A percentile compares a stretch with the other conserved stretches of the same genome.
Evolutionary conservation across 257 asterid species (phyloP).

Genomic region (Solanum tarijense): DNA sequence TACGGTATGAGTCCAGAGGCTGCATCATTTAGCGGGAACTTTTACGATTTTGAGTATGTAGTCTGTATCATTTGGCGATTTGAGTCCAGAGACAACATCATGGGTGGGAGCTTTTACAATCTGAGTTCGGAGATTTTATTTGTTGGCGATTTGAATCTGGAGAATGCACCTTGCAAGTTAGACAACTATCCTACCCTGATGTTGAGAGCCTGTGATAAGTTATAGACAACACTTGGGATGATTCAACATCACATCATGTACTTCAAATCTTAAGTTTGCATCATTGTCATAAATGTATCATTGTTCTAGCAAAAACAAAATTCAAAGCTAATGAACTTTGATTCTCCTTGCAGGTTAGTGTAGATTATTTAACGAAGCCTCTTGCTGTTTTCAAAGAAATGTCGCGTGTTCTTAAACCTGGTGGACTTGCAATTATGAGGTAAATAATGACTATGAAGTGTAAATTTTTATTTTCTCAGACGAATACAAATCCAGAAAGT

Average conservation of each 20-base stretch:
- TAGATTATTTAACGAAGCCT: constrained; percentile 88
- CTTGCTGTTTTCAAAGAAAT: constrained; percentile 83
- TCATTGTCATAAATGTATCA: neutral
- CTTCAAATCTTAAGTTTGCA: neutral
- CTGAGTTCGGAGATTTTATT: neutral
- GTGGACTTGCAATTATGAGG: constrained; percentile 86
- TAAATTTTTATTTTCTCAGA: neutral
- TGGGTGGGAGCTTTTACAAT: neutral
- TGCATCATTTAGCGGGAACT: neutral
- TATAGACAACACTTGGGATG: neutral
- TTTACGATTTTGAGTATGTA: neutral
- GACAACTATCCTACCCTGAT: neutral
- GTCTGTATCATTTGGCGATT: neutral
- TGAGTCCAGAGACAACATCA: neutral
- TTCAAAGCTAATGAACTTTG: neutral
- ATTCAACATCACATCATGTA: neutral
- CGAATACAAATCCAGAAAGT: neutral
- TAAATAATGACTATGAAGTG: constrained; percentile 9
- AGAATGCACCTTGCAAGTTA: neutral
- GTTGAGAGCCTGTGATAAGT: neutral
- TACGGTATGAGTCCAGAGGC: neutral
- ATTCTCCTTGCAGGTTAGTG: constrained; percentile 65
- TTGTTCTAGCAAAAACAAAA: neutral
- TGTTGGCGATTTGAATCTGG: neutral
- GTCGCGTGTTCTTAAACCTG: constrained; percentile 80